Conservation (phyloP, 2,329 filamentous ascomycete genomes). For the Graphilbum sp. region DNA sequence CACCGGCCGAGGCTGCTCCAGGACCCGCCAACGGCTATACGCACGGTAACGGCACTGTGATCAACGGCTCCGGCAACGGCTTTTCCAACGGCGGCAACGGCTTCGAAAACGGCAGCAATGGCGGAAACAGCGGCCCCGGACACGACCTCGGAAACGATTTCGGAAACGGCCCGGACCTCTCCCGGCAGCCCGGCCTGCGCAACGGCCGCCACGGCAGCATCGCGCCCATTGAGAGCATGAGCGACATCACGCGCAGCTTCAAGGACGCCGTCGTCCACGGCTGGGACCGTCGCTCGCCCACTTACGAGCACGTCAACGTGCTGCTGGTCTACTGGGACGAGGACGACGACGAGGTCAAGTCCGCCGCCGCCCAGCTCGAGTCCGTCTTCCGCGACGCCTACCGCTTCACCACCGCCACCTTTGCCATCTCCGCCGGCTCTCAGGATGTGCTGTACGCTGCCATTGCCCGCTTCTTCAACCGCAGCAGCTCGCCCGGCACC, state of each 20-base stretch:
- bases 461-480: constrained; percentile 3
- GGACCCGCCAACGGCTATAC: too few species aligned
- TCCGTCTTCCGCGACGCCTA: constrained; percentile 6
- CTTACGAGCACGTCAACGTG: constrained; percentile 6
- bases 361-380: constrained; percentile 2
- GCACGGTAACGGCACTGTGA: too few species aligned
- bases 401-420: constrained; percentile 4
- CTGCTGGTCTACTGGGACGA: constrained; percentile 8
- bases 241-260: constrained; percentile 8
- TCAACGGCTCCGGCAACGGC: too few species aligned
- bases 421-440: constrained; percentile 3
- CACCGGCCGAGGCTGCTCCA: too few species aligned
- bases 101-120: too few species aligned
- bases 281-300: constrained; percentile 7
- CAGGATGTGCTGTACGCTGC: constrained; percentile 2
- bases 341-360: constrained; percentile 3
- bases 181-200: too few species aligned
- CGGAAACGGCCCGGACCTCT: too few species aligned
- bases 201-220: neutral
- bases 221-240: constrained; percentile 4
- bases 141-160: too few species aligned
- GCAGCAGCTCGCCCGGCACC: constrained; percentile 2
- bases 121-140: too few species aligned
- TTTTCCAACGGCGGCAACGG: too few species aligned
- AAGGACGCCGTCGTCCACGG: constrained; percentile 5